These are phyloP conservation scores for Trichophyton mentagrophytes DNA, from an alignment of 2,329 filamentous ascomycete species.

Conservation along the genomic window DNA sequence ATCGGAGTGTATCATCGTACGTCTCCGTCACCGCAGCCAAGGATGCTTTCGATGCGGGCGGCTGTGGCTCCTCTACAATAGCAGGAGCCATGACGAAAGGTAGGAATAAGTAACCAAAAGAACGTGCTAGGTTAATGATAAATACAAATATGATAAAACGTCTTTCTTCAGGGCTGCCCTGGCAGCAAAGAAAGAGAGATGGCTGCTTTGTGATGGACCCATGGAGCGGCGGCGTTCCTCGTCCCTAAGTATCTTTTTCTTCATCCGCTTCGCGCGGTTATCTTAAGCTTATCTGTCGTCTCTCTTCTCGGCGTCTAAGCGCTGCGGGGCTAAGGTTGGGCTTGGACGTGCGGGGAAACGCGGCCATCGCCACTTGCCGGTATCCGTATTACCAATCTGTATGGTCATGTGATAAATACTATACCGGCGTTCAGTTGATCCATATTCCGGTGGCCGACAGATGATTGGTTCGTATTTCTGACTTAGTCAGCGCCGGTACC, in stretches of 20 bases:
- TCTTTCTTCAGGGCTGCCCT: background rate
- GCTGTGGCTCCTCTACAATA: constrained; percentile 34
- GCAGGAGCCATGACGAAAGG: constrained; percentile 45
- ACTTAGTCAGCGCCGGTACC: constrained; percentile 3
- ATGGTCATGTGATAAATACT: background rate
- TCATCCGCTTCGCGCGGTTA: background rate
- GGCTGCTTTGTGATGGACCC: background rate
- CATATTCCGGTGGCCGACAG: background rate
- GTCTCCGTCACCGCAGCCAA: constrained; percentile 54
- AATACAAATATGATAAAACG: background rate
- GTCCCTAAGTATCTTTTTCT: too few species aligned
- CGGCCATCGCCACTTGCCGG: constrained; percentile 28
- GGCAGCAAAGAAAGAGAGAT: background rate
- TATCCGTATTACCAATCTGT: background rate
- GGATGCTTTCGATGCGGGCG: constrained; percentile 24
- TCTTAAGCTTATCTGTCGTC: background rate
- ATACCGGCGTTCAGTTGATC: background rate
- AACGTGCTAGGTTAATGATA: background rate
- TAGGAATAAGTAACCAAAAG: background rate
- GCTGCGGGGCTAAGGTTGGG: background rate
- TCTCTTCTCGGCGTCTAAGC: background rate
- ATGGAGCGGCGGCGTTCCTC: too few species aligned
- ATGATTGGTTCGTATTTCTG: background rate
- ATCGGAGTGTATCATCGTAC: constrained; percentile 78
- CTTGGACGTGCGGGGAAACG: background rate